Evolutionary conservation across 768 basidiomycete genomes (phyloP), one percentile per base, ranked within the genome.

Genomic region (Podaxis rugospora): DNA sequence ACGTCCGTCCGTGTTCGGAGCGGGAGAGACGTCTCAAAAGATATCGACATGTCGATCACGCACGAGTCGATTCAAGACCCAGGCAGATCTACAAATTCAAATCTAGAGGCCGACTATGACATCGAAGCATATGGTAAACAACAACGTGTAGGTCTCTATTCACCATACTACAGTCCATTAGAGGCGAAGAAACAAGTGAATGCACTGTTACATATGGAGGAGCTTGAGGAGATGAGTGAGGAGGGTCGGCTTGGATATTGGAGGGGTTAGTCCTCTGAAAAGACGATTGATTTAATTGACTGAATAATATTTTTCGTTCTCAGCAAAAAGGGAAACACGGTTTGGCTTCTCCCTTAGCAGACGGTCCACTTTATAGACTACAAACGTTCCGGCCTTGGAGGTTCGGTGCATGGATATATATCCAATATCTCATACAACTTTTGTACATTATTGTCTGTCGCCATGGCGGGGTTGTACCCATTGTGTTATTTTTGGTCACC

Each of bases 131-230:
- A 23, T 14, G 3, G 37, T 28, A 18, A 28, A 27, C 18, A 36
- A 11, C 10, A 6, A 5, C 23, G 3, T 10, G 23, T 39, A 2
- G 25, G 37, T 23, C 25, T 39, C 18, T 58, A 50, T 37, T 58
- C 57, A 9, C 57, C 57, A 7, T 58, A 58, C 23, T 58, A 51
- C 21, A 58, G 57, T n/a, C 57, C 57, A 0, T 23, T 58, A 5
- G 35, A 50, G 32, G 36, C 46, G 18, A 49, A 44, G 47, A 58
- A 51, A 21, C 28, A 39, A 13, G 16, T 37, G 49, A 39, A 40
- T 4, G 10, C 28, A 9, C 13, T 58, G 37, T 28, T 50, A 14
- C 21, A 21, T 23, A 21, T 55, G 21, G 14, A 27, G 5, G 54
- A 55, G 14, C 36, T 36, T 9, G 49, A 37, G 46, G 49, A 51